These are phyloP conservation scores for Fragaria ananassa DNA, from an alignment of 306 rosid genomes.

Conservation along the genomic window DNA sequence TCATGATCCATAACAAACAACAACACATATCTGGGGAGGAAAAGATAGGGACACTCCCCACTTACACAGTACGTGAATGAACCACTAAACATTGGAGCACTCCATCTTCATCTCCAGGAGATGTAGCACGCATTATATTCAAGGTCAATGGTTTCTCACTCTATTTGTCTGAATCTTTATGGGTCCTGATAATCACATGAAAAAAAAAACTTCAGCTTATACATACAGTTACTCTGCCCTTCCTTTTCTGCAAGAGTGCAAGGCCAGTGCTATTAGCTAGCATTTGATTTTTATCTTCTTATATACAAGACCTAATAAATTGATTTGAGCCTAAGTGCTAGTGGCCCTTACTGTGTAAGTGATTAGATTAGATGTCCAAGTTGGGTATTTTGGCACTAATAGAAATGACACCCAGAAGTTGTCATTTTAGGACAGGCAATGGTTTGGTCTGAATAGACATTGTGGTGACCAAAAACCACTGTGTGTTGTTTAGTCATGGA, in stretches of 20 bases:
- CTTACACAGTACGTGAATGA: conserved; percentile 40
- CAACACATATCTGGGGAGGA: conserved; percentile 46
- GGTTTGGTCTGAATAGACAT: conserved; percentile 3
- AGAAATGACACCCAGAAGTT: conserved; percentile 9
- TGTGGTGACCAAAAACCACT: neutral
- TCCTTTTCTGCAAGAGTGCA: conserved; percentile 16
- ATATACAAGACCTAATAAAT: neutral
- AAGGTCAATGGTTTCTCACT: conserved; percentile 36
- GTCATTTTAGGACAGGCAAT: conserved; percentile 32
- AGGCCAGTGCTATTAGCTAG: neutral
- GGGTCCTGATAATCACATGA: conserved; percentile 53
- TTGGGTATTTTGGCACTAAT: neutral
- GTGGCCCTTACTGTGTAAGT: conserved; percentile 1
- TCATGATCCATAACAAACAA: conserved; percentile 28
- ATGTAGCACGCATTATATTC: neutral
- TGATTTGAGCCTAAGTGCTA: neutral
- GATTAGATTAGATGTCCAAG: neutral
- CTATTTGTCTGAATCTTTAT: conserved; percentile 40
- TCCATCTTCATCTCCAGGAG: conserved; percentile 35
- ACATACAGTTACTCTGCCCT: conserved; percentile 34
- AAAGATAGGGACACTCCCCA: conserved; percentile 37
- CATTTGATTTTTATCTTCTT: neutral
- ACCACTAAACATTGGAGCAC: conserved; percentile 51
- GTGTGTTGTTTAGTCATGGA: neutral
- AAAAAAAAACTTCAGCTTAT: conserved; percentile 35